Evolutionary conservation across 2,329 filamentous ascomycete genomes (phyloP), one percentile per base, ranked within the genome.

Genomic region (Alternaria incomplexa): DNA sequence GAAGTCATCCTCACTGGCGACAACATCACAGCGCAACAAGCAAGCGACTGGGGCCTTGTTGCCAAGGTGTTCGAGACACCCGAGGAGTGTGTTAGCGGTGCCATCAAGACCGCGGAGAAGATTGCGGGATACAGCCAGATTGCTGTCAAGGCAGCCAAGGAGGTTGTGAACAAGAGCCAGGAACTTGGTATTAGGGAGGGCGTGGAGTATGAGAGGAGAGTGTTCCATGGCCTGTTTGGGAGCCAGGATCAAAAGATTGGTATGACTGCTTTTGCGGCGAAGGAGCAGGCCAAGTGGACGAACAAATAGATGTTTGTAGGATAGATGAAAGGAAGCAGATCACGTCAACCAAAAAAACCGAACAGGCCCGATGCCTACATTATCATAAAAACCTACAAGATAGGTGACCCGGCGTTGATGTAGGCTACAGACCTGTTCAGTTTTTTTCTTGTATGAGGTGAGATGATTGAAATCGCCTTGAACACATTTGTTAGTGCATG

Each of bases 131-230:
- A 96, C 81, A 94, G 92, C 56, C 89, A 87, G 77, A 90, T 99
- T n/a, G 92, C 95, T 2, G 89, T 97, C 62, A 89, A 93, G 83
- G 96, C 92, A 11, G 91, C 88, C 61, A 99, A 99, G 86, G 96
- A 99, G 85, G 95, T 96, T n/a, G 95, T 99, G 59, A 97, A 98
- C 80, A 98, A 97, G 89, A 97, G 93, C 81, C 94, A 98, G 85
- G 96, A 99, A 73, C 82, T 97, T 71, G 86, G 90, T 4, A 83
- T 99, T 63, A 85, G 91, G 71, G 96, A 98, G 76, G 96, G 96
- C 13, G 91, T 99, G 2, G 96, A 99, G 83, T 98, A 89, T 82
- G 96, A 99, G 87, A 87, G 96, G 77, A 88, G 94, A 56, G 86
- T 98, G 32, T 99, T 99, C 85, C 96, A 99, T 82, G 87, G 90